These are phyloP conservation scores for Fusarium dimerum DNA, from an alignment of 2,329 filamentous ascomycete genomes.

Conservation along the genomic window DNA sequence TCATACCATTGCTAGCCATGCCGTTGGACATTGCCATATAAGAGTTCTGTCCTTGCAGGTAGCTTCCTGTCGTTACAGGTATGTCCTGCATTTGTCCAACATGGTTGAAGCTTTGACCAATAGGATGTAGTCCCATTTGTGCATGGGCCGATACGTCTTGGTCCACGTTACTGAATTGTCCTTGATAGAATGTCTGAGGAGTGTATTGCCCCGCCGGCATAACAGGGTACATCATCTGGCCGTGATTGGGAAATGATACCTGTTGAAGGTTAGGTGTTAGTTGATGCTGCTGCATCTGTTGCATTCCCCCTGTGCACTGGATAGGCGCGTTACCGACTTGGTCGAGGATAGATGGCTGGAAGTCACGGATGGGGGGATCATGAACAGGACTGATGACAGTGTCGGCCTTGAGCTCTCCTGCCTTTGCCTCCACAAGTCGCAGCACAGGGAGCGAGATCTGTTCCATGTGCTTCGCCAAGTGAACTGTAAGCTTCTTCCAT, in stretches of 20 bases:
- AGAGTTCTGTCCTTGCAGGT: slow-evolving; percentile 19
- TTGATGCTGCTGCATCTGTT: slow-evolving; percentile 11
- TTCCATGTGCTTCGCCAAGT: slow-evolving; percentile 93
- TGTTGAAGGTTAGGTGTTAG: slow-evolving; percentile 20
- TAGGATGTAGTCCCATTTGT: slow-evolving; percentile 26
- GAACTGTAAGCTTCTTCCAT: slow-evolving; percentile 94
- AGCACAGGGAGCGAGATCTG: slow-evolving; percentile 83
- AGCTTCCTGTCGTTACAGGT: slow-evolving; percentile 25
- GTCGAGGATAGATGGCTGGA: slow-evolving; percentile 28
- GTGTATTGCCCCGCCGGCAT: slow-evolving; percentile 30
- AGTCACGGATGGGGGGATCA: slow-evolving; percentile 43
- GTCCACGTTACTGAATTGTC: slow-evolving; percentile 30
- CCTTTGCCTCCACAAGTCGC: slow-evolving; percentile 50
- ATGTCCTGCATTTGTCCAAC: slow-evolving; percentile 27
- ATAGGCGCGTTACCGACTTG: slow-evolving; percentile 18
- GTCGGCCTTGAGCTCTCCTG: slow-evolving; percentile 55
- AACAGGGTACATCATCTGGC: slow-evolving; percentile 28
- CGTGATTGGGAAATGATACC: slow-evolving; percentile 17
- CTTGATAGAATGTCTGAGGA: slow-evolving; percentile 25
- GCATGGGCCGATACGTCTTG: slow-evolving; percentile 27
- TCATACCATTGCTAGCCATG: slow-evolving; percentile 29
- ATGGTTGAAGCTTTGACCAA: slow-evolving; percentile 28
- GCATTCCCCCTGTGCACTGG: slow-evolving; percentile 21
- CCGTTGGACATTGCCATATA: slow-evolving; percentile 29
- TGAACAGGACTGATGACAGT: slow-evolving; percentile 70